A percentile compares a stretch with the other conserved stretches of the same genome.
Conservation (phyloP, 352 stramenopile species). For the Pelagophyceae sp. region DNA sequence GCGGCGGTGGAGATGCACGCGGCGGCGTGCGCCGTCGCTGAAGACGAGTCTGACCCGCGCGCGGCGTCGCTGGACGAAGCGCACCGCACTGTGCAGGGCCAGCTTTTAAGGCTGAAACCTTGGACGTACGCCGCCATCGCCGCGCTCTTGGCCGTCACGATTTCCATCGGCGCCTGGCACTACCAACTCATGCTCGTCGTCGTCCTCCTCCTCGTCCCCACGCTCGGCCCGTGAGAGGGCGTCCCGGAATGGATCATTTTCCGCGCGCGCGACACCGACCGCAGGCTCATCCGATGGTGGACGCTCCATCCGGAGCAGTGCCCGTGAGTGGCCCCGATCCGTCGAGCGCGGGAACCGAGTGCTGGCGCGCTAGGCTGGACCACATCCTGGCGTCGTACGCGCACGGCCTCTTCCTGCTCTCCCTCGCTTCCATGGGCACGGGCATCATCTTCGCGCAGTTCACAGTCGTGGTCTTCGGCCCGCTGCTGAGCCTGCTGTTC, state of each 20-base stretch:
- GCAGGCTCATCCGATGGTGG: conserved; percentile 12
- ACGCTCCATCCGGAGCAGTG: neutral
- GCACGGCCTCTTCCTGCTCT: neutral
- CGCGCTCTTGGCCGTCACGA: neutral
- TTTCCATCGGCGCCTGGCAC: neutral
- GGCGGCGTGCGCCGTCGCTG: neutral
- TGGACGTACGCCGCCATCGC: neutral
- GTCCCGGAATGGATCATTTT: too few relatives aligned
- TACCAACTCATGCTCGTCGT: conserved; percentile 12
- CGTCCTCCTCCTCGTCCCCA: neutral
- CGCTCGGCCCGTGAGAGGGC: conserved; percentile 10
- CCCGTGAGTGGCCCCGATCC: neutral
- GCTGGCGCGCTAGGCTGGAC: neutral
- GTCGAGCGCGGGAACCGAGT: neutral
- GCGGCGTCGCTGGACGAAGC: neutral
- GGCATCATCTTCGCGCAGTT: neutral
- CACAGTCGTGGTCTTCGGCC: neutral
- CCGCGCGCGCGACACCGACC: too few relatives aligned
- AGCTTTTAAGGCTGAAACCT: neutral
- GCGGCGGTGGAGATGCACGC: neutral
- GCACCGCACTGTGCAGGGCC: neutral
- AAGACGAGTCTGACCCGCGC: neutral
- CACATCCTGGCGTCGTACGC: conserved; percentile 5
- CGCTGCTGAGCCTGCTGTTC: neutral
- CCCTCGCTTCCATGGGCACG: neutral